These are phyloP conservation scores for sorghum (Sorghum bicolor) DNA, from an alignment of 176 grass and related monocot genomes.

Conservation along the genomic window DNA sequence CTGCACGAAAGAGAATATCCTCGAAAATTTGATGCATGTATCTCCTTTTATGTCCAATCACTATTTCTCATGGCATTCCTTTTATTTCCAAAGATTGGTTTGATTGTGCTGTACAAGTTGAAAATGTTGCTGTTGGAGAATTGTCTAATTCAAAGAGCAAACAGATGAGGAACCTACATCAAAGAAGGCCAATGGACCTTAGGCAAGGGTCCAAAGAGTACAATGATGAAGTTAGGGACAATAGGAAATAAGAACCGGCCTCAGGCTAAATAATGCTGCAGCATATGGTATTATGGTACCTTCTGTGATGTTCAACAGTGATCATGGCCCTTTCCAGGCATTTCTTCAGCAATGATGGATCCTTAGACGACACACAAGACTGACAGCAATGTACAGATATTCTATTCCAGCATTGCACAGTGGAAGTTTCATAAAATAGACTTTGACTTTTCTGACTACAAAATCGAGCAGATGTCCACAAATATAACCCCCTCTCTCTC, in stretches of 20 bases:
- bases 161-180: not conserved
- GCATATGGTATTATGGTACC: not conserved
- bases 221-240: not conserved
- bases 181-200: not conserved
- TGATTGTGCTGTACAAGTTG: not conserved
- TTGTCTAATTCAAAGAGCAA: not conserved
- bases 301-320: not conserved
- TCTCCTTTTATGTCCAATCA: not conserved
- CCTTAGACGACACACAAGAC: not conserved
- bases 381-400: slow-evolving; percentile 11
- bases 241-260: not conserved
- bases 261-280: slow-evolving; percentile 25
- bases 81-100: not conserved
- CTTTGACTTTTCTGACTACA: not conserved
- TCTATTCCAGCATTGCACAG: slow-evolving; percentile 2
- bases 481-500: not conserved
- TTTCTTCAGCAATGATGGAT: not conserved
- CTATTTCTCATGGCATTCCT: not conserved
- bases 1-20: not conserved
- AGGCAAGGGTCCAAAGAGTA: not conserved
- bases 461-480: slow-evolving; percentile 10
- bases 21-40: not conserved
- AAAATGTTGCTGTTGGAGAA: slow-evolving; percentile 5
- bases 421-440: not conserved
- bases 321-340: not conserved